phyloP scores from a whole-genome alignment of 257 asterid species.

The Ilex aquifolium region DNA sequence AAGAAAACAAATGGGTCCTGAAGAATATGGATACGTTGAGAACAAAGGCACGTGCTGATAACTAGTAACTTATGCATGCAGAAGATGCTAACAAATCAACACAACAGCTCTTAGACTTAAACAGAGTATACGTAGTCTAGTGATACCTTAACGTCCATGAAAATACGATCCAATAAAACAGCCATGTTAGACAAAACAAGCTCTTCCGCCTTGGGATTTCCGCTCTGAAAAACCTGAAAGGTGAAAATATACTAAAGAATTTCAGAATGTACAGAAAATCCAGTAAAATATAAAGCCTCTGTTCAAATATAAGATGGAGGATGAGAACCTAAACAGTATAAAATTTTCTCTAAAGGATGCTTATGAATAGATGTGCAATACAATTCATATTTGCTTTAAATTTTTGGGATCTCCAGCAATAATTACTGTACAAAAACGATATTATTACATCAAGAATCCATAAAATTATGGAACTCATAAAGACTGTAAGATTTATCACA shows the following conservation, averaged over 20 bases:
- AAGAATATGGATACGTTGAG: constrained; percentile 15
- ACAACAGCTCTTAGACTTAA: background rate
- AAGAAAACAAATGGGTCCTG: constrained; percentile 80
- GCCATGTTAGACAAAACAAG: constrained; percentile 73
- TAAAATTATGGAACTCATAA: too few relatives aligned
- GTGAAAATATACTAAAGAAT: constrained; percentile 1
- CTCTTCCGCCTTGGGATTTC: constrained; percentile 65
- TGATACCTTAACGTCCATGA: constrained; percentile 68
- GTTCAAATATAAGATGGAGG: background rate
- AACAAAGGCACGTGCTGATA: background rate
- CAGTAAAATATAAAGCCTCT: constrained; percentile 9
- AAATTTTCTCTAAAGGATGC: background rate
- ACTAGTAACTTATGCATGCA: background rate
- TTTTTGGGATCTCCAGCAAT: too few relatives aligned
- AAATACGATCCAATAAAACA: constrained; percentile 62
- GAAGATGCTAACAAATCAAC: too few relatives aligned
- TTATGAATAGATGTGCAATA: background rate
- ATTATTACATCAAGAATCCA: too few relatives aligned
- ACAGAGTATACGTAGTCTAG: constrained; percentile 1
- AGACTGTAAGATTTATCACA: too few relatives aligned
- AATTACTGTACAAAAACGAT: too few relatives aligned
- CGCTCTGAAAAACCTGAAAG: constrained; percentile 62
- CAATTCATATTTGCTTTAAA: too few relatives aligned
- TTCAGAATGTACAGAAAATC: background rate
- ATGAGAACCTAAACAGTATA: background rate